Conservation (phyloP, 1,284 basidiomycete genomes). For the Malassezia equina region DNA sequence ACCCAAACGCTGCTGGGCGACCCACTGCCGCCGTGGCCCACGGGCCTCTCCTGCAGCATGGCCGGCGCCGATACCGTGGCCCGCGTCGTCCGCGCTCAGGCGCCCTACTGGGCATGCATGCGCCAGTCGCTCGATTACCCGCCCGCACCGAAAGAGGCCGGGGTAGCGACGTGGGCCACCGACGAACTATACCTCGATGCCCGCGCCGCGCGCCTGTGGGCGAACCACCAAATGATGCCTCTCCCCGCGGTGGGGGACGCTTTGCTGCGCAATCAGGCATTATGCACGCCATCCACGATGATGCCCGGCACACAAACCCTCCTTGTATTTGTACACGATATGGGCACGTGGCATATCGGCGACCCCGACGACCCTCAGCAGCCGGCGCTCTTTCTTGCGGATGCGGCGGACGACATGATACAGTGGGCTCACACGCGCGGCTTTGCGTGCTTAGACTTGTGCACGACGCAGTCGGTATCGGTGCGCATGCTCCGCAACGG, state of each 20-base stretch:
- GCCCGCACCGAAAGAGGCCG: not conserved
- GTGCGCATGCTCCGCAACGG: not conserved
- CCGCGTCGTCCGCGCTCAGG: constrained; percentile 73
- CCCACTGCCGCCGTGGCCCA: constrained; percentile 58
- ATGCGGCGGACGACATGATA: constrained; percentile 69
- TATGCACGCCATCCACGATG: constrained; percentile 64
- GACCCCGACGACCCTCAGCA: not conserved
- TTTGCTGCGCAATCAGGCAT: constrained; percentile 47
- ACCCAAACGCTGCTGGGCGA: constrained; percentile 74
- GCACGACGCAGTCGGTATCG: constrained; percentile 1
- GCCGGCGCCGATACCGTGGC: constrained; percentile 74
- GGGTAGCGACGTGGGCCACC: constrained; percentile 15
- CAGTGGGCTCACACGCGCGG: constrained; percentile 61
- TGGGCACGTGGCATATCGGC: constrained; percentile 26
- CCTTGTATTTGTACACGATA: constrained; percentile 36
- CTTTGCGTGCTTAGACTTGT: constrained; percentile 70
- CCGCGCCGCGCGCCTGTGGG: constrained; percentile 7
- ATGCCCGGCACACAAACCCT: constrained; percentile 17
- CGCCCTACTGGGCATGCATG: constrained; percentile 78
- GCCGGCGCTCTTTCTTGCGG: constrained; percentile 51
- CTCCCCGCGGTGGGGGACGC: not conserved
- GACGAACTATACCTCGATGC: constrained; percentile 5
- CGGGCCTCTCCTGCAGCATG: constrained; percentile 62
- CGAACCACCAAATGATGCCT: constrained; percentile 1
- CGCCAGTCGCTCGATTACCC: constrained; percentile 51